Evolutionary conservation across 2,329 filamentous ascomycete species (phyloP).

Genomic region (Trichothecium sympodiale): DNA sequence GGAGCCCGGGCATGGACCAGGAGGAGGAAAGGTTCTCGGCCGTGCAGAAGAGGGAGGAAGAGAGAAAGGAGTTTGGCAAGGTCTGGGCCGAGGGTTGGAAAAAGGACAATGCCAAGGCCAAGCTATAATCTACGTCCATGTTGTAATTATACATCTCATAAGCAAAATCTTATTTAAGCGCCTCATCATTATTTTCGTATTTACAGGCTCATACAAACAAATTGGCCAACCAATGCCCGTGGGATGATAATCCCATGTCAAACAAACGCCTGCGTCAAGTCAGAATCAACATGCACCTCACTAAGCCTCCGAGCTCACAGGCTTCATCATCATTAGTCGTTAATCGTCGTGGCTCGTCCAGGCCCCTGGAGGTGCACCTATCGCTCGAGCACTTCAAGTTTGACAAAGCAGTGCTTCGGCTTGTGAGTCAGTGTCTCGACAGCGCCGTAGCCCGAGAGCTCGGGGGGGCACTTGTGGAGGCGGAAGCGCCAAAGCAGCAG

Average conservation of each 20-base stretch:
- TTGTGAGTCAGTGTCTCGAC: slow-evolving; percentile 10
- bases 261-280: too few species aligned
- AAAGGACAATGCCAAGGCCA: slow-evolving; percentile 26
- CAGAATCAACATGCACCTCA: too few species aligned
- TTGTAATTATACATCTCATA: too few species aligned
- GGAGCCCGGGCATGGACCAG: slow-evolving; percentile 34
- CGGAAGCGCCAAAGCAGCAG: slow-evolving; percentile 18
- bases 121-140: too few species aligned
- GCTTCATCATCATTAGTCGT: too few species aligned
- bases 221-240: too few species aligned
- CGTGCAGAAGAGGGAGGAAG: slow-evolving; percentile 25
- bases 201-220: too few species aligned
- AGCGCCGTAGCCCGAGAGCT: slow-evolving; percentile 10
- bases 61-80: slow-evolving; percentile 30
- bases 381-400: slow-evolving; percentile 1
- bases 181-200: too few species aligned
- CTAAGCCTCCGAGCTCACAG: too few species aligned
- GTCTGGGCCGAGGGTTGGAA: slow-evolving; percentile 39
- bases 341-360: too few species aligned
- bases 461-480: slow-evolving; percentile 7
- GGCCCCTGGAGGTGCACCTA: not conserved
- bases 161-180: too few species aligned
- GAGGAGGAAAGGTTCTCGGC: slow-evolving; percentile 38
- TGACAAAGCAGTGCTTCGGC: slow-evolving; percentile 10
- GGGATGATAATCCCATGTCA: too few species aligned